A percentile compares a stretch with the other conserved stretches of the same genome.
These are phyloP conservation scores for Sugiyamaella mastotermitis DNA, from an alignment of 805 yeast species.

Conservation along the genomic window DNA sequence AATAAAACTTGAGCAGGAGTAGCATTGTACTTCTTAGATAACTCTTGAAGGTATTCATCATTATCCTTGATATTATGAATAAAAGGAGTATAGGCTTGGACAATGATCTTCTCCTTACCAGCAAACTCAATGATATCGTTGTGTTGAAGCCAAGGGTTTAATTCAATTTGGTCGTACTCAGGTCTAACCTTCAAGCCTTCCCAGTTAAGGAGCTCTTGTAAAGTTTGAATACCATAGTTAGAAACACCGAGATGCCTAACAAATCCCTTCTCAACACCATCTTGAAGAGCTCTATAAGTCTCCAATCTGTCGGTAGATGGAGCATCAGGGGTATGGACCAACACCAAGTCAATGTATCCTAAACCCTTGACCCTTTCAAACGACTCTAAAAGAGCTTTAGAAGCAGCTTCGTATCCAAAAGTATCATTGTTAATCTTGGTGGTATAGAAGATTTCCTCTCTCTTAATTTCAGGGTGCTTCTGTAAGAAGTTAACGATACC, in stretches of 20 bases:
- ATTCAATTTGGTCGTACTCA: constrained; percentile 73
- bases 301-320: constrained; percentile 34
- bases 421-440: constrained; percentile 68
- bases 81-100: constrained; percentile 75
- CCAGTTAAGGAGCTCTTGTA: constrained; percentile 47
- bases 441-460: constrained; percentile 47
- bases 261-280: constrained; percentile 47
- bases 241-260: constrained; percentile 57
- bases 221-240: constrained; percentile 51
- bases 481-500: constrained; percentile 51
- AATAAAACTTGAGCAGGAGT: constrained; percentile 57
- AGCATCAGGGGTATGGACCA: constrained; percentile 51
- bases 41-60: constrained; percentile 45
- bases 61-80: constrained; percentile 45
- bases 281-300: constrained; percentile 51
- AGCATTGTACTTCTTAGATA: constrained; percentile 45
- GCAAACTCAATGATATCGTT: constrained; percentile 52
- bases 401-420: constrained; percentile 36
- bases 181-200: constrained; percentile 46
- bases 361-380: constrained; percentile 45
- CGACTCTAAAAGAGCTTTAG: constrained; percentile 49
- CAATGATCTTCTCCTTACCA: constrained; percentile 43
- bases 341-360: constrained; percentile 57
- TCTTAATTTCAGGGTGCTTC: constrained; percentile 47
- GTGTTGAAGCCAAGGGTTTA: constrained; percentile 80